Base-by-base conservation (phyloP, 768 basidiomycete genomes). In the Rossbeevera mucosa region DNA sequence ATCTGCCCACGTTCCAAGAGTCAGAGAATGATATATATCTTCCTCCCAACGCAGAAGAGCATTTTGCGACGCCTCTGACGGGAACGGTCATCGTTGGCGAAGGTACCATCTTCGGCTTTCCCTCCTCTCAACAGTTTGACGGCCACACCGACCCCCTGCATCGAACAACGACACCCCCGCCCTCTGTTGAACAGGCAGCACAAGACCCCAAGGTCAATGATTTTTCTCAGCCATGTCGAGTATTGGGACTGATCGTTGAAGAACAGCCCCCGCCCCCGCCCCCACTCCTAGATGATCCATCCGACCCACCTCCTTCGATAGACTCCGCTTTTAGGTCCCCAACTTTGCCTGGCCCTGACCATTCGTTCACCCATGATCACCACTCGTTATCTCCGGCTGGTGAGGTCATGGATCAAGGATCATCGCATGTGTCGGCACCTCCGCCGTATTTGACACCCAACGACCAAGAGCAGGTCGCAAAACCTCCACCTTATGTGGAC, bases 271-370 rank as follows among this genome's bases (percentile, higher is more conserved):
- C 87, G 0, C 91, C 90, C 0, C 90, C 90, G 5, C 88, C 89
- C 0, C 86, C 85, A 16, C 82, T 85, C 29, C 78, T 91, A 74
- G 91, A 93, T 61, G 91, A 93, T 67, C 91, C 91, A 20, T 85
- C 83, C 2, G 91, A 93, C 65, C 91, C 90, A 20, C 91, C 91
- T 5, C 91, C 91, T 12, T 88, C 87, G 6, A 93, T 93, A 59
- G 88, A 93, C 67, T 90, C 87, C 8, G 85, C 83, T 45, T 90
- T 86, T 61, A 76, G 76, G 59, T 71, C 72, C 7, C 71, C 52
- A 54, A 56, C 47, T 12, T 67, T 48, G 45, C 58, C 56, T 53
- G 62, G 48, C 24, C 18, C 53, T 31, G 55, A 52, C 25, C 61
- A 60, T 29, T 44, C 76, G 70, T 59, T 69, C 63, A 46, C 60